Evolutionary conservation across 352 stramenopile species (phyloP).

Genomic region (Globisporangium yorkense): DNA sequence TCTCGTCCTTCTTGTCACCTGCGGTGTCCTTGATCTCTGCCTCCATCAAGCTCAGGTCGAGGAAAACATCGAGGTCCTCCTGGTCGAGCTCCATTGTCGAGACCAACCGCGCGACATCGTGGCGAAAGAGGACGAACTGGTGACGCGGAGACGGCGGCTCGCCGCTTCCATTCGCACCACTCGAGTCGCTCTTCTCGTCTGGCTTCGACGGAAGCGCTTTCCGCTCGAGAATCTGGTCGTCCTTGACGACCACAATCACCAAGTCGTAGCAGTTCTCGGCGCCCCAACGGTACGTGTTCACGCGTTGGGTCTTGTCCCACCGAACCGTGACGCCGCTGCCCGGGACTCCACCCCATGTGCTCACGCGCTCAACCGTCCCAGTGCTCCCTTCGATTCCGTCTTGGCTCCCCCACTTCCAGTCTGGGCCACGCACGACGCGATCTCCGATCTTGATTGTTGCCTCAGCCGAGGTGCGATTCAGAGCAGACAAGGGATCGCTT

Average conservation of each 20-base stretch:
- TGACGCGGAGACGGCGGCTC: constrained; percentile 33
- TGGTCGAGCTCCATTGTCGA: constrained; percentile 48
- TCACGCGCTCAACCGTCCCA: constrained; percentile 75
- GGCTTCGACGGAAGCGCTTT: constrained; percentile 38
- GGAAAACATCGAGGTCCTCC: constrained; percentile 45
- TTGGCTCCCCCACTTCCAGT: constrained; percentile 83
- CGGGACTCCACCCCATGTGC: constrained; percentile 70
- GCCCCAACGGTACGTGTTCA: constrained; percentile 81
- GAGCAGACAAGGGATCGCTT: background rate
- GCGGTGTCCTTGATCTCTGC: constrained; percentile 5
- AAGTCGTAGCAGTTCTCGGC: constrained; percentile 75
- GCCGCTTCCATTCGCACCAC: constrained; percentile 2
- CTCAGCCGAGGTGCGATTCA: constrained; percentile 2
- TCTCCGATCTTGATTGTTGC: constrained; percentile 48
- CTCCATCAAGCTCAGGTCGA: constrained; percentile 30
- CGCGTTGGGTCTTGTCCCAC: constrained; percentile 79
- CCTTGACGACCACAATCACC: constrained; percentile 56
- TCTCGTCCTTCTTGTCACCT: constrained; percentile 5
- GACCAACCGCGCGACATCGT: constrained; percentile 40
- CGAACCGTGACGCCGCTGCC: constrained; percentile 71
- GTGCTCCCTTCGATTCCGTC: constrained; percentile 53
- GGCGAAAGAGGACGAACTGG: constrained; percentile 57
- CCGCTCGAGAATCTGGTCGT: constrained; percentile 34
- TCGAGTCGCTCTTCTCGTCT: constrained; percentile 12
- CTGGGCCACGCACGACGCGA: constrained; percentile 60